Evolutionary conservation across 225 moss, liverwort and hornwort species (phyloP), one percentile per base, ranked within the genome.

Genomic region (Antitrichia curtipendula): DNA sequence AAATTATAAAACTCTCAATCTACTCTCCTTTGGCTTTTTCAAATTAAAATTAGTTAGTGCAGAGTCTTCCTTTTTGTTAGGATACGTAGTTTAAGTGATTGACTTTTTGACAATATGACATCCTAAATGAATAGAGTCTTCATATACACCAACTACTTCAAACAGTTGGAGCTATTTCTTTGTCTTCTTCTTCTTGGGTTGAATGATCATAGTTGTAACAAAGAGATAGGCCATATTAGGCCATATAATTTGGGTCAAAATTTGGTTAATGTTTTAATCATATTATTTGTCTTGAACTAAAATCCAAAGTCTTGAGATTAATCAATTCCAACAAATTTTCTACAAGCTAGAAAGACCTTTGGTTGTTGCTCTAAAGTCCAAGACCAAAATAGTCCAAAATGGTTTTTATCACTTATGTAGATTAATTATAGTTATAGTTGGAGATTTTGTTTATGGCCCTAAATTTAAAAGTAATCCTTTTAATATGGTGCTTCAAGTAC

Each of bases 21-120:
- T 14, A 24, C 2, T 69, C 3, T 24, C 5, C 0, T 8, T n/a
- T n/a, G 23, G 13, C 4, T 13, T 41, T 40, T 4, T 69, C 40
- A 69, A 69, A 69, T 24, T 24, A 40, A 68, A 22, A 38, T 68
- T 23, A 38, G 10, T 68, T 13, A 2, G 13, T 69, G 8, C 14
- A 69, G 3, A 22, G 0, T 13, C 24, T 1, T 1, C 7, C 4
- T 24, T n/a, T 1, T 7, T 68, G 14, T 40, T 1, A 40, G 8
- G 69, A 24, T 13, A 69, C 0, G 1, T 66, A n/a, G 7, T 38
- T 1, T 68, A 22, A 7, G 4, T 68, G 38, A 38, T 0, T 16
- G 0, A n/a, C 4, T n/a, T 38, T 68, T 38, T 1, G 7, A 10
- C 7, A n/a, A 4, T 2, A 12, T n/a, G 12, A 22, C 1, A 66